Percentiles rank a stretch among this genome's conserved stretches.
These are phyloP conservation scores for Pseudocercospora eumusae DNA, from an alignment of 2,329 filamentous ascomycete genomes.

Conservation along the genomic window DNA sequence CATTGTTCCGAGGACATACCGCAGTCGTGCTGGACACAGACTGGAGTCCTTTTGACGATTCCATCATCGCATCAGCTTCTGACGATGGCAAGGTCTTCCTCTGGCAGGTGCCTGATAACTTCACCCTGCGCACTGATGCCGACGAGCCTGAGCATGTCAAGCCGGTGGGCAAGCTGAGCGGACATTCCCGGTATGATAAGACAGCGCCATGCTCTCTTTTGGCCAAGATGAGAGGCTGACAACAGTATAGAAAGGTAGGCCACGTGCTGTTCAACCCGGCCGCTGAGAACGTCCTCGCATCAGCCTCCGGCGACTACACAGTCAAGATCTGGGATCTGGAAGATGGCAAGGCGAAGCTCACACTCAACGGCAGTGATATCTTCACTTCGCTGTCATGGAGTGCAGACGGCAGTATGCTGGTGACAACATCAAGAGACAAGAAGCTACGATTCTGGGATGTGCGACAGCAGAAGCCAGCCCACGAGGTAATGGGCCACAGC, in stretches of 20 bases:
- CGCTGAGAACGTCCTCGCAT: conserved; percentile 92
- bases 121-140: conserved; percentile 77
- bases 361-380: conserved; percentile 84
- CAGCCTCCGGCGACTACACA: conserved; percentile 89
- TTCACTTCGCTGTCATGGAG: conserved; percentile 97
- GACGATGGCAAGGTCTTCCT: conserved; percentile 97
- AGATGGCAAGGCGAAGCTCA: conserved; percentile 71
- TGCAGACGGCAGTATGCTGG: conserved; percentile 79
- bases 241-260: conserved; percentile 76
- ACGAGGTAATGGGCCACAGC: conserved; percentile 80
- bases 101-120: conserved; percentile 89
- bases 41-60: conserved; percentile 98
- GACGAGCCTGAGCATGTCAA: conserved; percentile 81
- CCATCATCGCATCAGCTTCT: conserved; percentile 85
- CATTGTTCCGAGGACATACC: conserved; percentile 93
- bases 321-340: conserved; percentile 95
- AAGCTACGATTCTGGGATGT: conserved; percentile 98
- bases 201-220: not conserved
- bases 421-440: conserved; percentile 96
- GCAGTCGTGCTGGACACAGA: conserved; percentile 95
- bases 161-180: conserved; percentile 77
- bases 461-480: conserved; percentile 82
- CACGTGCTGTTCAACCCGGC: conserved; percentile 98
- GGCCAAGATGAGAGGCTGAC: conserved; percentile 29
- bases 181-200: conserved; percentile 73